Base-by-base conservation (phyloP, 352 stramenopile species). In the Pythium biforme region DNA sequence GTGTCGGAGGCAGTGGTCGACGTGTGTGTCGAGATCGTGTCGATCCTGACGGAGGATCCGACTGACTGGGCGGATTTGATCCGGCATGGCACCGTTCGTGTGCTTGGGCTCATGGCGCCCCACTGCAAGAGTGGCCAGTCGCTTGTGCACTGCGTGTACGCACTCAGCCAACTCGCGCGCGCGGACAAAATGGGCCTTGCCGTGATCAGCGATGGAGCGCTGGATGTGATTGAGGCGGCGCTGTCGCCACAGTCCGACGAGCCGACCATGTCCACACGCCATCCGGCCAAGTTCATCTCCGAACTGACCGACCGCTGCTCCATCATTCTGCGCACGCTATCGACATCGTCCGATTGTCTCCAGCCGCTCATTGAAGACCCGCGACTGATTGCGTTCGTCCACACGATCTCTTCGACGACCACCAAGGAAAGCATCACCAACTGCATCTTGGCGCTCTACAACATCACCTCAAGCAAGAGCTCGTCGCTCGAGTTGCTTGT, bases 371-470 rank as follows among this genome's bases (percentile, higher is more conserved):
- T 87, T 47, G 62, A 72, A 10, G 81, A 92, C 56, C 26, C 60
- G 17, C 73, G 81, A 3, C 64, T 94, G 29, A 75, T 92, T 4
- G 72, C 73, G 26, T 69, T 91, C 27, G 34, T 90, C 7, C 52
- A 59, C 0, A 45, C 68, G 1, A 77, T 92, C 56, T 73, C 86
- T 1, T 54, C 27, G 4, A 62, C 65, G 23, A 68, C 71, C 9
- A 64, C 62, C 12, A 73, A 74, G 12, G 83, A 89, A 27, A 57
- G 78, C 23, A 75, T 74, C 31, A 76, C 77, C 48, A 81, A 92
- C 61, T 70, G 76, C 14, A 86, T 94, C 48, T 50, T 91, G 45
- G 75, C 80, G 10, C 72, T 91, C 41, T 92, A 94, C 67, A 92
- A 92, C 60, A 68, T 91, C 54, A 89, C 78, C 1, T 77, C 73